Evolutionary conservation across 345 rosid genomes (phyloP), one percentile per base, ranked within the genome.

Genomic region (Eucalyptus grandis): DNA sequence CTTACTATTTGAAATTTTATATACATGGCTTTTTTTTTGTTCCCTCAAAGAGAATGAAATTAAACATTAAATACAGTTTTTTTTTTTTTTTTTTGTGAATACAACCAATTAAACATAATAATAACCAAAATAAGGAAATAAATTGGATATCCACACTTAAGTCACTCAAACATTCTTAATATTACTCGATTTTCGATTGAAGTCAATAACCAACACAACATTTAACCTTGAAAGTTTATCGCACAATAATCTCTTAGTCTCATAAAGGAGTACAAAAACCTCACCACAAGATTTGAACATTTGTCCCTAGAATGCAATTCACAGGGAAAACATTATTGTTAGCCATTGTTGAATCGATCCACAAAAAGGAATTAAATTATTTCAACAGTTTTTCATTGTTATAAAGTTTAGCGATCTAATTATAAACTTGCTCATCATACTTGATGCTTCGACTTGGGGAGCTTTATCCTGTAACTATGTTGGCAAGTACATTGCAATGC

Each of bases 101-200:
- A 17, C 81, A 17, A 69, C 11, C 13, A 3, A 9, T 69, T 5
- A 69, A 69, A 69, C 44, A 69, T 69, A 37, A 69, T 16, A 69
- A 19, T 37, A 72, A 37, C 14, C 14, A 6, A 11, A 21, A 37
- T 37, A 72, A 72, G 14, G 3, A 21, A 11, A 72, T 21, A 21
- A 19, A 37, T 77, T 8, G 5, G 12, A 40, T 40, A 21, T 3
- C 2, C 8, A 12, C 5, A 7, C 3, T 21, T 0, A 3, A 77
- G 14, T 77, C 27, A 77, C 9, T 21, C 5, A 11, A 22, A 40
- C 2, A 77, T 24, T 77, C 2, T 77, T 21, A 21, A 2, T 13
- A 72, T 37, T 19, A 11, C 15, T 77, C 5, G 2, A 21, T 40
- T 40, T 7, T 0, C 3, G 1, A 40, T 40, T 40, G 5, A 6